These are phyloP conservation scores for Moesziomyces sp. DNA, from an alignment of 1,284 basidiomycete species.

Conservation along the genomic window DNA sequence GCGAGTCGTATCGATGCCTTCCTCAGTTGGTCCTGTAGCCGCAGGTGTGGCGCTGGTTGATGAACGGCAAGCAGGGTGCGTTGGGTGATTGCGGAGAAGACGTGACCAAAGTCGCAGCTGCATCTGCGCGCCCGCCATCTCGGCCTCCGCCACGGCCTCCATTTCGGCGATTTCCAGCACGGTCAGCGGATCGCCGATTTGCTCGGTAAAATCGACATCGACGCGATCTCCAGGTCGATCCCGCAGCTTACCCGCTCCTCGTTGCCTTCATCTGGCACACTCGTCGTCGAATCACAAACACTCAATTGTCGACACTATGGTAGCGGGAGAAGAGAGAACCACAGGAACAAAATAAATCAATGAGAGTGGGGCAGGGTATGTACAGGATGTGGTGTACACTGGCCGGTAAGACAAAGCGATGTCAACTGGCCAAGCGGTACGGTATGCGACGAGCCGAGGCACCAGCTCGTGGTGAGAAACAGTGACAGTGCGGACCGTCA, in stretches of 20 bases:
- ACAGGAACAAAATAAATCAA: not conserved
- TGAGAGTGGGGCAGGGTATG: slow-evolving; percentile 1
- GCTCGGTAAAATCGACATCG: not conserved
- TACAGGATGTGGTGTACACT: slow-evolving; percentile 2
- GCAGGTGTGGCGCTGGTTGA: too few relatives aligned
- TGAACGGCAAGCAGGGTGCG: too few relatives aligned
- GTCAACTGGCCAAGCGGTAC: not conserved
- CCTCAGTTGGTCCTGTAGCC: too few relatives aligned
- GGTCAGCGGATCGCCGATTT: slow-evolving; percentile 4
- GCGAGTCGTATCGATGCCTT: too few relatives aligned
- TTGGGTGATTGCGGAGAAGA: not conserved
- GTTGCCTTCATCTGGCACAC: too few relatives aligned
- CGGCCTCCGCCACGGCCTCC: slow-evolving; percentile 22
- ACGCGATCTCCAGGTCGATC: not conserved
- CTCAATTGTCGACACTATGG: not conserved
- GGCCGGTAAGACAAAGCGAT: not conserved
- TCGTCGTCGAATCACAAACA: too few relatives aligned
- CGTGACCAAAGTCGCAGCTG: too few relatives aligned
- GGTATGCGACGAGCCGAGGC: not conserved
- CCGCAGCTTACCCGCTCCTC: too few relatives aligned
- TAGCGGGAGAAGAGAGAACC: not conserved
- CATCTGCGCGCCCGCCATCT: slow-evolving; percentile 2
- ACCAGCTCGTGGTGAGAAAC: not conserved
- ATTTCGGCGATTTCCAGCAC: slow-evolving; percentile 15
- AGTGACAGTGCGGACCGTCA: too few relatives aligned